These are phyloP conservation scores for Plectosphaerella sp. DNA, from an alignment of 2,329 filamentous ascomycete genomes.

Conservation along the genomic window DNA sequence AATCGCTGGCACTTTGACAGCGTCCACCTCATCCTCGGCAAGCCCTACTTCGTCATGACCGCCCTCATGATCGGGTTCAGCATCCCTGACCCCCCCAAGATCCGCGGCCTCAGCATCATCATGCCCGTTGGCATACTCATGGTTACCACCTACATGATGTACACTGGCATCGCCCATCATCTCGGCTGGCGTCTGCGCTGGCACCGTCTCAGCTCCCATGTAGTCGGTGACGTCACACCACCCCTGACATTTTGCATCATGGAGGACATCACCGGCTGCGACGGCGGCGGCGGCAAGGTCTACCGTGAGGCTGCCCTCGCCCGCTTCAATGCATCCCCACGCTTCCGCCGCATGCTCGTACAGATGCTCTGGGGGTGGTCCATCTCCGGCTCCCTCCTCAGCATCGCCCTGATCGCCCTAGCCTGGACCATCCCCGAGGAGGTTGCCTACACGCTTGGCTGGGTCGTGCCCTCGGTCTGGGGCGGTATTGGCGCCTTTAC, in stretches of 20 bases:
- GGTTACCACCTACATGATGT: neutral
- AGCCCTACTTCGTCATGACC: slow-evolving; percentile 1
- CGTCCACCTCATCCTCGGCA: neutral
- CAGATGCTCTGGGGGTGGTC: slow-evolving; percentile 35
- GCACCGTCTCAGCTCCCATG: slow-evolving; percentile 2
- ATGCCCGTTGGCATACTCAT: neutral
- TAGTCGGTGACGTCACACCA: neutral
- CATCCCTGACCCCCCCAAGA: neutral
- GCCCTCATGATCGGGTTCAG: slow-evolving; percentile 2
- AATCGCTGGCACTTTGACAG: neutral
- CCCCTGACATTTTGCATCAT: slow-evolving; percentile 50
- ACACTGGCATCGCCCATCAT: neutral
- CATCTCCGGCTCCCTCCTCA: slow-evolving; percentile 30
- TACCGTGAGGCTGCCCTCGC: slow-evolving; percentile 36
- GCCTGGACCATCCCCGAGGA: slow-evolving; percentile 9
- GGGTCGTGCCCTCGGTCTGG: slow-evolving; percentile 8
- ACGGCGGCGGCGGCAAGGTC: slow-evolving; percentile 50
- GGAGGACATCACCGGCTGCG: slow-evolving; percentile 64
- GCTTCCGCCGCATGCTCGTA: slow-evolving; percentile 34
- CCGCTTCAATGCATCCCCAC: slow-evolving; percentile 34
- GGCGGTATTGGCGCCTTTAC: slow-evolving; percentile 5
- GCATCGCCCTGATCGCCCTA: slow-evolving; percentile 13
- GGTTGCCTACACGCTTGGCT: slow-evolving; percentile 10
- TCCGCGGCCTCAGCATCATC: neutral
- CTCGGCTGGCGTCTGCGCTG: slow-evolving; percentile 6